These are phyloP conservation scores for Mortierella sp. DNA, from an alignment of 371 early-diverging fungal genomes.

Conservation along the genomic window DNA sequence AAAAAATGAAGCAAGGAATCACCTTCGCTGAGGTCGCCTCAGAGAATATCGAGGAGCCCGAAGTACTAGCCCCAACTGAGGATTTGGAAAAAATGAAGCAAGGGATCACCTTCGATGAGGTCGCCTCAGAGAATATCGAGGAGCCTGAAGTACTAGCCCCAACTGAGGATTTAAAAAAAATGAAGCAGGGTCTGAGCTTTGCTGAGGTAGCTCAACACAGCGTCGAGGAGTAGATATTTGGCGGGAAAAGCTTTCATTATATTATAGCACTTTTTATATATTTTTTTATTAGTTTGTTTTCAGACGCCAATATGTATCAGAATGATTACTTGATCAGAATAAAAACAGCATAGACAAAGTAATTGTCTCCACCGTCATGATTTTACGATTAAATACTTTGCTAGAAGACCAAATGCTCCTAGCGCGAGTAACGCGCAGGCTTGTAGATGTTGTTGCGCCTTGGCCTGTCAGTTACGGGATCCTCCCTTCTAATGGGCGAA, in stretches of 20 bases:
- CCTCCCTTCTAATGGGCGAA: constrained; percentile 31
- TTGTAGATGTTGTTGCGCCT: constrained; percentile 46
- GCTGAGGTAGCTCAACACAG: constrained; percentile 18
- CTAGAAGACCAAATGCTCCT: not conserved
- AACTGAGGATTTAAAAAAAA: constrained; percentile 29
- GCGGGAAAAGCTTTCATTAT: no score
- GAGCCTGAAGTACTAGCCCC: constrained; percentile 14
- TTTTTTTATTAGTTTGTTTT: not conserved
- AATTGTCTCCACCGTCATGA: not conserved
- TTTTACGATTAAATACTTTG: not conserved
- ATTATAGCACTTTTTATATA: not conserved
- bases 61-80: constrained; percentile 27
- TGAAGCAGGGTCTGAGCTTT: constrained; percentile 32
- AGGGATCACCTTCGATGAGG: constrained; percentile 23
- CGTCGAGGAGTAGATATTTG: not conserved
- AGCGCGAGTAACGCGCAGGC: constrained; percentile 55
- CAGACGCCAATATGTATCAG: not conserved
- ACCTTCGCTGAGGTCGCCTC: constrained; percentile 20
- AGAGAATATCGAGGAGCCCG: constrained; percentile 4
- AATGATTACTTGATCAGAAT: not conserved
- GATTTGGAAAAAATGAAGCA: constrained; percentile 38
- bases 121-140: constrained; percentile 7
- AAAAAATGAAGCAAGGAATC: constrained; percentile 29
- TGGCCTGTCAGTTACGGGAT: constrained; percentile 31
- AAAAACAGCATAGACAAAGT: not conserved